phyloP scores from a whole-genome alignment of 441 rosid species.

The Arabidopsis hybrid region DNA sequence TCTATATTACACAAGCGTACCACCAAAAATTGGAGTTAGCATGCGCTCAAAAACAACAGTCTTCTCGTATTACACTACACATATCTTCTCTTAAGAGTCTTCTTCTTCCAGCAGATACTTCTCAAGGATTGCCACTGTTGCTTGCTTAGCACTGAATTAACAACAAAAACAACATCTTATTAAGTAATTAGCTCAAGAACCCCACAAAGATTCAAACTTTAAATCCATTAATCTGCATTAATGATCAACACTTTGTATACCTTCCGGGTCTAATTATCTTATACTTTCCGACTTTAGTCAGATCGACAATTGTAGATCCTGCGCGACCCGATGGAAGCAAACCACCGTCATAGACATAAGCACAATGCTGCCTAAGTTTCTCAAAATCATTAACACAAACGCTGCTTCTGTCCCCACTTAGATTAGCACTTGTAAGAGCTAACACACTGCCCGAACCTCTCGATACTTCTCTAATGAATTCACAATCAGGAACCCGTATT shows the following conservation, averaged over 20 bases:
- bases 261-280: constrained; percentile 93
- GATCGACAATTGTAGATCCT: constrained; percentile 92
- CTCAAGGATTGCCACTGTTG: constrained; percentile 67
- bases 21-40: neutral
- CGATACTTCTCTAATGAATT: constrained; percentile 74
- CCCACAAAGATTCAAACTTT: neutral
- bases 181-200: constrained; percentile 9
- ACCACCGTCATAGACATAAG: constrained; percentile 81
- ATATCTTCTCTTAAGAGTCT: constrained; percentile 32
- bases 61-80: too few species aligned
- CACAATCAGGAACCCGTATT: constrained; percentile 79
- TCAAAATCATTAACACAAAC: constrained; percentile 78
- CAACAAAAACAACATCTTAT: constrained; percentile 1
- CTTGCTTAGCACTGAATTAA: constrained; percentile 74
- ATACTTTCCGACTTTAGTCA: constrained; percentile 67
- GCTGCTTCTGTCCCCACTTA: constrained; percentile 91
- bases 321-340: constrained; percentile 88
- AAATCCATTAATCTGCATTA: neutral
- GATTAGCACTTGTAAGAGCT: constrained; percentile 95
- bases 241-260: constrained; percentile 44
- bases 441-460: constrained; percentile 76
- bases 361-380: constrained; percentile 87
- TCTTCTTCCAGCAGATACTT: constrained; percentile 55
- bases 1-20: constrained; percentile 6
- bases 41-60: too few species aligned